These are phyloP conservation scores for Osmanthus fragrans DNA, from an alignment of 257 asterid genomes.

Conservation along the genomic window DNA sequence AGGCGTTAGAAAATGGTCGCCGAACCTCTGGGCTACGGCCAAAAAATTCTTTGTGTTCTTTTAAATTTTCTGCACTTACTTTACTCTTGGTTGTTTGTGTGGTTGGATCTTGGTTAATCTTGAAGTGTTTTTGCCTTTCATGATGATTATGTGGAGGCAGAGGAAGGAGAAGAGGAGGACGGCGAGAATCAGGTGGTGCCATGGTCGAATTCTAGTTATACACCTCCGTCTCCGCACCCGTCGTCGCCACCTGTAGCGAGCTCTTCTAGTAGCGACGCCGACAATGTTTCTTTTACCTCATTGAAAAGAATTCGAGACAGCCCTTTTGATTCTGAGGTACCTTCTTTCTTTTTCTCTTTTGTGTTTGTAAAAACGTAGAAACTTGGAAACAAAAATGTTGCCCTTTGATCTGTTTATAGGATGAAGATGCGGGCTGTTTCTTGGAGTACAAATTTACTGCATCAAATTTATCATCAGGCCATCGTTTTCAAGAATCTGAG, in stretches of 20 bases:
- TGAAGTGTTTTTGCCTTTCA: too few species aligned
- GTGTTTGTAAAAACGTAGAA: background rate
- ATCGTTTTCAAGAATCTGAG: constrained; percentile 23
- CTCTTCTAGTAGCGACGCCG: constrained; percentile 20
- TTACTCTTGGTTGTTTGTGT: too few species aligned
- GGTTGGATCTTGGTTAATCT: too few species aligned
- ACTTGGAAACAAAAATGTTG: background rate
- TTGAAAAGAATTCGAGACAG: constrained; percentile 31
- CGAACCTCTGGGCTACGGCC: too few species aligned
- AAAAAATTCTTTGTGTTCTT: too few species aligned
- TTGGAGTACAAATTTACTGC: background rate
- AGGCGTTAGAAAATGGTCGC: too few species aligned
- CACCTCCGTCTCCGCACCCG: constrained; percentile 12
- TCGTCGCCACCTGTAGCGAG: constrained; percentile 10
- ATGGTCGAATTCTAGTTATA: constrained; percentile 26
- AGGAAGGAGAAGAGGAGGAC: constrained; percentile 33
- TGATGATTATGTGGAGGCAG: background rate
- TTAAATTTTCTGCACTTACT: too few species aligned
- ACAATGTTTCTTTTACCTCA: constrained; percentile 23
- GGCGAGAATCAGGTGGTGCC: constrained; percentile 62
- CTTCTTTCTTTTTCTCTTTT: background rate
- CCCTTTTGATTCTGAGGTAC: constrained; percentile 37
- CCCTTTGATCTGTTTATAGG: constrained; percentile 9
- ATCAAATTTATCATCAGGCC: background rate
- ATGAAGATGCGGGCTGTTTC: constrained; percentile 44